Evolutionary conservation across 1,139 yeast species (phyloP).

Genomic region (Saccharomyces pastorianus): DNA sequence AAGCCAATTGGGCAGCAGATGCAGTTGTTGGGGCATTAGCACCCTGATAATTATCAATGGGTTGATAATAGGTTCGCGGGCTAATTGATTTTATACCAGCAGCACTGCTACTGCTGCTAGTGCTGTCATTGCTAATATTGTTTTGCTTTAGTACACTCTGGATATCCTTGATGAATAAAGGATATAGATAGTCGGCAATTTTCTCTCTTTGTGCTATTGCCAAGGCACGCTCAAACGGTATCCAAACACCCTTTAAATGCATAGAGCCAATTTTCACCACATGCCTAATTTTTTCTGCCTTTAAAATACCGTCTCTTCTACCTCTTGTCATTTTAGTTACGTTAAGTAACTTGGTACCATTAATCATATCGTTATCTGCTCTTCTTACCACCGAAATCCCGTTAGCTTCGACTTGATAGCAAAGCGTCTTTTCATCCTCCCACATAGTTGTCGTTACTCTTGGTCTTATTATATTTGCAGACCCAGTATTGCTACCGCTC

Average conservation of each 20-base stretch:
- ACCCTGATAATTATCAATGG: background rate
- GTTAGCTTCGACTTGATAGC: conserved; percentile 90
- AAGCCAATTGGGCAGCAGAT: background rate
- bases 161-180: conserved; percentile 80
- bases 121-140: conserved; percentile 12
- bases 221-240: conserved; percentile 84
- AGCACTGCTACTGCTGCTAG: background rate
- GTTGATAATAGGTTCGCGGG: background rate
- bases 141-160: conserved; percentile 51
- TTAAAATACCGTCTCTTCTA: conserved; percentile 82
- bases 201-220: conserved; percentile 88
- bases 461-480: background rate
- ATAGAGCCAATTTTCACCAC: conserved; percentile 94
- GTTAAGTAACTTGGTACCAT: conserved; percentile 83
- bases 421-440: conserved; percentile 90
- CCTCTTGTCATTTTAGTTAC: conserved; percentile 96
- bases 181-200: conserved; percentile 77
- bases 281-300: conserved; percentile 78
- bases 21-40: background rate
- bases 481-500: background rate
- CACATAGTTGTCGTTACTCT: conserved; percentile 68
- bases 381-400: conserved; percentile 85
- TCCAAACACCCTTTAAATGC: conserved; percentile 96
- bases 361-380: conserved; percentile 85
- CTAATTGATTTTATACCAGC: background rate